These are phyloP conservation scores for Fusarium sp. DNA, from an alignment of 2,329 filamentous ascomycete species.

Conservation along the genomic window DNA sequence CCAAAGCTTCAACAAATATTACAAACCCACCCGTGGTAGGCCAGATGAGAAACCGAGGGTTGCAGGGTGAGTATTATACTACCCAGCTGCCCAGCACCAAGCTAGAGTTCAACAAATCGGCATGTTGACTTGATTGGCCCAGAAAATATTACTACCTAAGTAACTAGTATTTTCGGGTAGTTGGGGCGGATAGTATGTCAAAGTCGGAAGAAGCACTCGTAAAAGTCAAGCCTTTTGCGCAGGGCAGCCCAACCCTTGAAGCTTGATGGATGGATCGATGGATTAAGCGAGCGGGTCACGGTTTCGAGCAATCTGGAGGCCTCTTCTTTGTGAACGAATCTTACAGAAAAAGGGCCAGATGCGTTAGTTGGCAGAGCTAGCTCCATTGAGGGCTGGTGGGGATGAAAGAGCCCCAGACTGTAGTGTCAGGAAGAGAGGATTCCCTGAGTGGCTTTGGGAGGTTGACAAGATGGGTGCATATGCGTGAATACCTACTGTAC, in stretches of 20 bases:
- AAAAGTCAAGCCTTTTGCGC: neutral
- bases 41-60: neutral
- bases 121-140: neutral
- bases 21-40: neutral
- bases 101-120: neutral
- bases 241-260: neutral
- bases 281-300: neutral
- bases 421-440: conserved; percentile 14
- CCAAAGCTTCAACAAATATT: neutral
- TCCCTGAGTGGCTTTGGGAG: conserved; percentile 9
- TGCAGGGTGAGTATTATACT: conserved; percentile 1
- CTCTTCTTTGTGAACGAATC: conserved; percentile 7
- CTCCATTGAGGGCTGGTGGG: conserved; percentile 20
- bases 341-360: conserved; percentile 2
- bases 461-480: conserved; percentile 23
- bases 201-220: conserved; percentile 10
- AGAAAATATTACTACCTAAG: neutral
- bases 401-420: conserved; percentile 5
- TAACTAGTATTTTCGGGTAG: neutral
- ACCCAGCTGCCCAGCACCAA: conserved; percentile 3
- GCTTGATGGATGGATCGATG: neutral
- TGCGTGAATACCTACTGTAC: neutral
- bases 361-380: conserved; percentile 21
- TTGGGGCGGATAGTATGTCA: neutral
- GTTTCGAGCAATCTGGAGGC: conserved; percentile 27